phyloP scores from a whole-genome alignment of 2,329 filamentous ascomycete genomes.

The Curvularia sp. region DNA sequence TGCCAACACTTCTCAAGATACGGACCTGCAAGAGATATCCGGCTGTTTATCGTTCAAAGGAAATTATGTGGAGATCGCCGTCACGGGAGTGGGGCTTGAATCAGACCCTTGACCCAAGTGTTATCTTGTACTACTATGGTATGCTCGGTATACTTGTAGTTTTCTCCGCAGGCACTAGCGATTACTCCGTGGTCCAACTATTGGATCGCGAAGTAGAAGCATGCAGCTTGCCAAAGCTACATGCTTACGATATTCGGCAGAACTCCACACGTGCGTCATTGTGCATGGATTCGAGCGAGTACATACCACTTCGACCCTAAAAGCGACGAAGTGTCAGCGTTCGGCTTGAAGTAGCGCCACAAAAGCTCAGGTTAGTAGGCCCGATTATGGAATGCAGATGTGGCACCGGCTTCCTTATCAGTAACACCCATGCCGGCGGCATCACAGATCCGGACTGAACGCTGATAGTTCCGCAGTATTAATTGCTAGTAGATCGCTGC shows the following conservation, averaged over 20 bases:
- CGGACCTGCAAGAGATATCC: no score
- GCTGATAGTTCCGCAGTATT: constrained; percentile 2
- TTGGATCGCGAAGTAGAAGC: no score
- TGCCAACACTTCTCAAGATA: neutral
- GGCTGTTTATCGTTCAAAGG: neutral
- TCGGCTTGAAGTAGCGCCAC: constrained; percentile 1
- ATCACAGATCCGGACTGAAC: neutral
- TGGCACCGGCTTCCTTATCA: constrained; percentile 6
- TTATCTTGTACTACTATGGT: no score
- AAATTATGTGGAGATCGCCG: constrained; percentile 9
- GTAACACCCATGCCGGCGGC: neutral
- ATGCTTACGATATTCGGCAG: neutral
- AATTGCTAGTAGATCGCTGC: constrained; percentile 1
- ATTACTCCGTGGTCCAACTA: no score
- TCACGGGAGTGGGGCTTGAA: constrained; percentile 8
- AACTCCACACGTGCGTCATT: constrained; percentile 5
- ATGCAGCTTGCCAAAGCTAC: no score
- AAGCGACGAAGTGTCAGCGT: no score
- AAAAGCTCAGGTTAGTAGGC: constrained; percentile 7
- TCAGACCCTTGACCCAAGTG: no score
- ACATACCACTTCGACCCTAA: constrained; percentile 2
- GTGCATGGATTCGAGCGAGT: constrained; percentile 12
- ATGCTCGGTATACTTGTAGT: no score
- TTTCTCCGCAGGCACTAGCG: no score
- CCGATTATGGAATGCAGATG: constrained; percentile 13